A percentile compares a stretch with the other conserved stretches of the same genome.
Evolutionary conservation across 441 rosid genomes (phyloP).

Genomic region (Bocquillonia castaneifolia): DNA sequence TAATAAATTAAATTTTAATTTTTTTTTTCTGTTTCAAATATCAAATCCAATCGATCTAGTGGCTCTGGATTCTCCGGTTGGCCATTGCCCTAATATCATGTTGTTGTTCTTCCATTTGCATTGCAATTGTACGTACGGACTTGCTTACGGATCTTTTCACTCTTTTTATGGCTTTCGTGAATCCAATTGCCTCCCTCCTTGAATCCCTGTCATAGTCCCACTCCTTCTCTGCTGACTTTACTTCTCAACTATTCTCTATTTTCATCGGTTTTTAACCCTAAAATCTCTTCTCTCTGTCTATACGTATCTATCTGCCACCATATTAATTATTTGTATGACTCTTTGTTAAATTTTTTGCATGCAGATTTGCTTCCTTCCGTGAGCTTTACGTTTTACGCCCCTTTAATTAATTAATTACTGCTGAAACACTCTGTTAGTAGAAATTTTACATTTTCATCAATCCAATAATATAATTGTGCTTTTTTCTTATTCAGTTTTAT

Average conservation of each 20-base stretch:
- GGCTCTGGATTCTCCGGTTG: conserved; percentile 27
- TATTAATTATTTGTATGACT: too few relatives aligned
- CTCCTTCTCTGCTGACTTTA: neutral
- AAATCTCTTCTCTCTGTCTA: too few relatives aligned
- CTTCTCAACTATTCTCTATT: neutral
- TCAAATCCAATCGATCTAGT: conserved; percentile 18
- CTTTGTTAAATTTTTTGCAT: too few relatives aligned
- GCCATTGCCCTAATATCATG: neutral
- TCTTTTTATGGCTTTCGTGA: neutral
- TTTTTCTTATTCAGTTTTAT: too few relatives aligned
- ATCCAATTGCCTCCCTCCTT: neutral
- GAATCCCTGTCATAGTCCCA: neutral
- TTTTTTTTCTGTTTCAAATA: neutral
- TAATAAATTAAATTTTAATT: neutral
- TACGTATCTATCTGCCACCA: too few relatives aligned
- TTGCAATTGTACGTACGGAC: conserved; percentile 53
- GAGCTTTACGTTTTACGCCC: too few relatives aligned
- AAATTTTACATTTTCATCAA: too few relatives aligned
- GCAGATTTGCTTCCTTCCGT: too few relatives aligned
- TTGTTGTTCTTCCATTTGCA: neutral
- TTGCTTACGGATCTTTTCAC: conserved; percentile 4
- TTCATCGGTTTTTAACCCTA: too few relatives aligned
- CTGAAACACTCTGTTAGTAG: too few relatives aligned
- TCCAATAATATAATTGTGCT: too few relatives aligned
- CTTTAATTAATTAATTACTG: too few relatives aligned